A percentile compares a stretch with the other conserved stretches of the same genome.
These are phyloP conservation scores for Crucihimalaya himalaica DNA, from an alignment of 345 rosid genomes.

Conservation along the genomic window DNA sequence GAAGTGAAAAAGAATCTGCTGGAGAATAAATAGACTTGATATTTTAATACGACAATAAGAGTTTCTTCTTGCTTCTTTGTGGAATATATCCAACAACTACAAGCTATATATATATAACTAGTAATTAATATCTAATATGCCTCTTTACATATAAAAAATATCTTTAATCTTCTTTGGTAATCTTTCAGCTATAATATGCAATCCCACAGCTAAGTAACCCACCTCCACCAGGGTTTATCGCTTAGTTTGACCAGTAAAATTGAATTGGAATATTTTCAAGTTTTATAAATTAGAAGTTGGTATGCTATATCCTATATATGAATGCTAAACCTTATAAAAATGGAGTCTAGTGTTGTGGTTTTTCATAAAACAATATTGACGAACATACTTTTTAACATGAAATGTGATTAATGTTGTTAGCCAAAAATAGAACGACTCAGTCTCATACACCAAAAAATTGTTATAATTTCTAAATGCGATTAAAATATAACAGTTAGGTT, in stretches of 20 bases:
- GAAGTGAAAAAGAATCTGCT: slow-evolving; percentile 36
- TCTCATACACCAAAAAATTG: not conserved
- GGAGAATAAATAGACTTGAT: slow-evolving; percentile 30
- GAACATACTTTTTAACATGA: not conserved
- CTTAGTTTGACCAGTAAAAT: slow-evolving; percentile 19
- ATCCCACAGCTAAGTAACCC: slow-evolving; percentile 29
- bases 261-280: not conserved
- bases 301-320: not conserved
- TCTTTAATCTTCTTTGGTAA: slow-evolving; percentile 35
- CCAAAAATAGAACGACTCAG: not conserved
- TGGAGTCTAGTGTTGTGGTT: not conserved
- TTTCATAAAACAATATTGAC: not conserved
- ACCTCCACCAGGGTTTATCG: slow-evolving; percentile 14
- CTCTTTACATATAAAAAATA: slow-evolving; percentile 18
- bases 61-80: slow-evolving; percentile 27
- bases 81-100: slow-evolving; percentile 41
- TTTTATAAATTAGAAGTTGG: not conserved
- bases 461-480: not conserved
- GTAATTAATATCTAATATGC: slow-evolving; percentile 15
- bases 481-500: not conserved
- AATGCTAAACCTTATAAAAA: not conserved
- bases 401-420: not conserved
- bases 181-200: slow-evolving; percentile 34
- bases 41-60: slow-evolving; percentile 8
- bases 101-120: slow-evolving; percentile 12